Evolutionary conservation across 305 asterid species (phyloP), one percentile per base, ranked within the genome.

Genomic region (Fraxinus latifolia): DNA sequence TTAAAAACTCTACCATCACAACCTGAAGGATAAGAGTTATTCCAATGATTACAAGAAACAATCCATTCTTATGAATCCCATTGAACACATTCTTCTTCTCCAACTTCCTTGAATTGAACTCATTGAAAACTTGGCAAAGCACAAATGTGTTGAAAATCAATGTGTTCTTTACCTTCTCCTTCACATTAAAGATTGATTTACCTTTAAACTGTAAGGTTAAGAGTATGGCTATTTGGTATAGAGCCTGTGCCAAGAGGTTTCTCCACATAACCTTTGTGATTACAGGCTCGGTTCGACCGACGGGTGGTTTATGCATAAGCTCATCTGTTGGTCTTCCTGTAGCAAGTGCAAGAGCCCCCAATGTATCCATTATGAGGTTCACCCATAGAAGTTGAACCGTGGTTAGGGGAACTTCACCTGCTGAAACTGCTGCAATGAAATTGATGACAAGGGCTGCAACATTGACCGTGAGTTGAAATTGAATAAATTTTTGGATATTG

Each of bases 401-500:
- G 0, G 93, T 87, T 2, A 90, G 73, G 0, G 90, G 92, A 1
- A 89, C 90, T n/a, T 87, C 89, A 1, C 93, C 93, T 0, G 90
- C 80, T 0, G 92, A 89, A 2, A 85, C 90, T 1, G 92, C 91
- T 0, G 89, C 92, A 0, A 90, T 70, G 77, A 90, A 89, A 55
- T 90, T 90, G 78, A 90, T 81, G 27, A 90, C 89, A 0, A 88
- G 67, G 0, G 93, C 93, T 1, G 91, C 92, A 0, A 87, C 79
- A 5, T 90, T 87, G 0, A 89, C 93, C 0, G 90, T 89, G 72
- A 90, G 90, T n/a, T 90, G 93, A 80, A 89, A 89, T 71, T 90
- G 93, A 17, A 90, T 90, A 84, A 90, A 89, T 27, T 90, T 90
- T 25, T 90, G 91, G 32, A 90, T 90, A 79, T 88, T 90, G 87